phyloP scores from a whole-genome alignment of 257 asterid genomes.

The Jaltomata sinuosa region DNA sequence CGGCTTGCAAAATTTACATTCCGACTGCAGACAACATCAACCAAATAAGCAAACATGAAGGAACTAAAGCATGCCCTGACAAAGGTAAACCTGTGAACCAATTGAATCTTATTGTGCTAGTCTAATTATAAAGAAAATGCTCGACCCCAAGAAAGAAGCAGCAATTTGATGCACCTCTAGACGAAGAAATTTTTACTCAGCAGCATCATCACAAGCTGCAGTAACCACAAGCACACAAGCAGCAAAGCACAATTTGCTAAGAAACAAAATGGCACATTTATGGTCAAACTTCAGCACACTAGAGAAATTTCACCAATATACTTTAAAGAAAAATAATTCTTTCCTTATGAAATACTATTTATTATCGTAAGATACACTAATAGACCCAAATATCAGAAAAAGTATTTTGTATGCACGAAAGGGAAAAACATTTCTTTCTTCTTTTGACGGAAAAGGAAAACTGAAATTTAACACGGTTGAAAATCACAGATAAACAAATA shows the following conservation, averaged over 20 bases:
- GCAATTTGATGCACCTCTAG: not conserved
- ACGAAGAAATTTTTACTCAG: not conserved
- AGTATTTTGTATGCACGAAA: not conserved
- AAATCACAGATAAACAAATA: not conserved
- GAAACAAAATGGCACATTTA: not conserved
- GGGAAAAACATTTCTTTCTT: not conserved
- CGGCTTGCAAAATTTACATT: not conserved
- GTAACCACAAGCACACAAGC: not conserved
- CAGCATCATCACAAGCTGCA: not conserved
- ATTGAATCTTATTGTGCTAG: not conserved
- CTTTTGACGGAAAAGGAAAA: not conserved
- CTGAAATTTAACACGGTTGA: not conserved
- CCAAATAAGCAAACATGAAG: not conserved
- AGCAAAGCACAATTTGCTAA: not conserved
- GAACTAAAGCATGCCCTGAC: not conserved
- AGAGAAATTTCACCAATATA: not conserved
- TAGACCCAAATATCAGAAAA: not conserved
- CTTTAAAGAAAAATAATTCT: not conserved
- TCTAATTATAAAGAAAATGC: not conserved
- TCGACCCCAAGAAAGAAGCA: not conserved
- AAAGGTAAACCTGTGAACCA: not conserved
- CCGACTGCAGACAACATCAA: not conserved
- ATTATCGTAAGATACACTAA: not conserved
- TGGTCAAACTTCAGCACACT: not conserved
- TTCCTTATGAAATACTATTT: not conserved